Evolutionary conservation across 495 filamentous ascomycete species (phyloP), one percentile per base, ranked within the genome.

Genomic region (Evansstolkia leycettana): DNA sequence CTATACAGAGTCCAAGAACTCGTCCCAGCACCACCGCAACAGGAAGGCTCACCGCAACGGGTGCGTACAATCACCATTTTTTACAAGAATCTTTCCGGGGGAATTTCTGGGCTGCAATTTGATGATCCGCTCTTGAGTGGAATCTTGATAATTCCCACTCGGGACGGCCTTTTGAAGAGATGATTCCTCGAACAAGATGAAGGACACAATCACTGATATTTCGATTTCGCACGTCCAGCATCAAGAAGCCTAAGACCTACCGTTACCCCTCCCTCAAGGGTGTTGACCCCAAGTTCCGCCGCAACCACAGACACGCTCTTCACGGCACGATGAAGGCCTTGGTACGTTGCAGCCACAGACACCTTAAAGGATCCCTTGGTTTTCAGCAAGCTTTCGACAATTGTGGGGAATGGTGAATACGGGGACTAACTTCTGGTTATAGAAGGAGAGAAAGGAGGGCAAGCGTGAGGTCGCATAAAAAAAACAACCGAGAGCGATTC

Each of bases 181-280:
- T n/a, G n/a, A n/a, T n/a, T n/a, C n/a, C n/a, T n/a, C n/a, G n/a
- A n/a, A n/a, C 35, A 33, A 34, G 10, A 33, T n/a, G 31, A 33
- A 29, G 26, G 18, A 23, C 20, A 23, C 20, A 23, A 33, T 41
- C 44, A 39, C 64, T 70, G 51, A 68, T 47, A 45, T 47, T 10
- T 33, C 33, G 20, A 30, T n/a, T 40, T 41, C 33, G 39, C 2
- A 14, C 33, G 33, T 55, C 57, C 63, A 94, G 90, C 72, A 96
- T 98, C 79, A 96, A 96, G 83, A 95, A 94, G 79, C 92, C 92
- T 31, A 96, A 93, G 76, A 96, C 90, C 62, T 75, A 88, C 69
- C 75, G 90, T 74, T 98, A 98, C 72, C 90, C 92, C 46, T 95
- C 89, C 56, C 78, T 96, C 50, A 94, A 94, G 54, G 90, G 90